phyloP scores from a whole-genome alignment of 2,329 filamentous ascomycete genomes.

The Colletotrichum melonis region DNA sequence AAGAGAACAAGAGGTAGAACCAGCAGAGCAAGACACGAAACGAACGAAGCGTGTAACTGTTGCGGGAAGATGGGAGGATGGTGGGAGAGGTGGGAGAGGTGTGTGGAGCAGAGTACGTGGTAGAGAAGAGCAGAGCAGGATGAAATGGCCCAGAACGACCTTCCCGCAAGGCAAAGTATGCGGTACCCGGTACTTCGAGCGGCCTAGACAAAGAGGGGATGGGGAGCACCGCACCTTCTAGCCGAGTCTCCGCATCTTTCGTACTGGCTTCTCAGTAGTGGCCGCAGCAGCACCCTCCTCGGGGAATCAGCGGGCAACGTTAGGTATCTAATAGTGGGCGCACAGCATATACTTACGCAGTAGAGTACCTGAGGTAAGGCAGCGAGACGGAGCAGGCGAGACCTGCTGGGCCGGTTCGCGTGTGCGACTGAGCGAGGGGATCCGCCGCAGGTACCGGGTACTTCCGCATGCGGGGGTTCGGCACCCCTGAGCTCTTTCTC shows the following conservation, averaged over 20 bases:
- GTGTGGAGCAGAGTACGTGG: background rate
- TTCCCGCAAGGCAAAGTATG: background rate
- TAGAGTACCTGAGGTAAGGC: too few relatives aligned
- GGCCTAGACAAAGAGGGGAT: background rate
- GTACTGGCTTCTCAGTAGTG: too few relatives aligned
- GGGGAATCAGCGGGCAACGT: too few relatives aligned
- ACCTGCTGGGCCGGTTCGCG: background rate
- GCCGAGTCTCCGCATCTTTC: too few relatives aligned
- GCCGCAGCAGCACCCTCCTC: too few relatives aligned
- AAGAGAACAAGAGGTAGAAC: background rate
- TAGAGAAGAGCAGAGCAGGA: background rate
- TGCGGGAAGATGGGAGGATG: background rate
- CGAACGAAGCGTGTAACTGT: background rate
- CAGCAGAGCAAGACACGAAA: background rate
- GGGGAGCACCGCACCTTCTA: background rate
- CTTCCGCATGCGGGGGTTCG: conserved; percentile 29
- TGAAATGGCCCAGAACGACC: background rate
- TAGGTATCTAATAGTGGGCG: too few relatives aligned
- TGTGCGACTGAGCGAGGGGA: background rate
- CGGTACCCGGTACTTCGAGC: conserved; percentile 5
- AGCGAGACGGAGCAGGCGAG: background rate
- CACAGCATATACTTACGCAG: too few relatives aligned
- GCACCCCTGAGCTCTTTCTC: conserved; percentile 27
- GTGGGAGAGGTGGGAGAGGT: background rate
- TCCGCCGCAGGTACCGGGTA: conserved; percentile 8